Conservation (phyloP, 1,284 basidiomycete genomes). For the Boletus austroedulis region DNA sequence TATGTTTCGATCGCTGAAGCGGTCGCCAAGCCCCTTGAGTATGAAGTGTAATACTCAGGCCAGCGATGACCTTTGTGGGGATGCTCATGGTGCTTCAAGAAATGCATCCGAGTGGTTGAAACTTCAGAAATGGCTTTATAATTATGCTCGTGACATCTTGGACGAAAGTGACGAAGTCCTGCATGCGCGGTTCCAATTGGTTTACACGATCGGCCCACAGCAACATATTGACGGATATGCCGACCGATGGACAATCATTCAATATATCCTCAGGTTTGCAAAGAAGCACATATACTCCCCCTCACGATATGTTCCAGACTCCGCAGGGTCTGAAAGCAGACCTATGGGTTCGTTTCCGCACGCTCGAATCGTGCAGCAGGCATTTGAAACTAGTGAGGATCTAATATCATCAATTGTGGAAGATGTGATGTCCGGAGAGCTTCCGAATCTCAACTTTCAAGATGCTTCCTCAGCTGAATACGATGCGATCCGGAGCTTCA, state of each 20-base stretch:
- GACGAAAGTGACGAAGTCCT: slow-evolving; percentile 54
- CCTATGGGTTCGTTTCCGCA: not conserved
- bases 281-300: slow-evolving; percentile 9
- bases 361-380: not conserved
- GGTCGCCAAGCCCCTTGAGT: not conserved
- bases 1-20: not conserved
- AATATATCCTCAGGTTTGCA: slow-evolving; percentile 37
- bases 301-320: not conserved
- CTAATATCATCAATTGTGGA: slow-evolving; percentile 24
- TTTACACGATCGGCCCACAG: slow-evolving; percentile 44
- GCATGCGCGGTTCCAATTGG: slow-evolving; percentile 44
- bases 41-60: not conserved
- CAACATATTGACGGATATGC: slow-evolving; percentile 41
- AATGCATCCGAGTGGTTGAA: slow-evolving; percentile 2
- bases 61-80: slow-evolving; percentile 40
- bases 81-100: slow-evolving; percentile 3
- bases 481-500: slow-evolving; percentile 22
- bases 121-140: slow-evolving; percentile 38
- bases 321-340: not conserved
- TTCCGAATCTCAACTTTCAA: slow-evolving; percentile 17
- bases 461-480: slow-evolving; percentile 9
- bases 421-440: slow-evolving; percentile 27
- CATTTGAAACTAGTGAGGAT: slow-evolving; percentile 7
- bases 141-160: slow-evolving; percentile 41
- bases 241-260: slow-evolving; percentile 44